Evolutionary conservation across 495 filamentous ascomycete genomes (phyloP), one percentile per base, ranked within the genome.

Genomic region (Aspergillus olivimuriae): DNA sequence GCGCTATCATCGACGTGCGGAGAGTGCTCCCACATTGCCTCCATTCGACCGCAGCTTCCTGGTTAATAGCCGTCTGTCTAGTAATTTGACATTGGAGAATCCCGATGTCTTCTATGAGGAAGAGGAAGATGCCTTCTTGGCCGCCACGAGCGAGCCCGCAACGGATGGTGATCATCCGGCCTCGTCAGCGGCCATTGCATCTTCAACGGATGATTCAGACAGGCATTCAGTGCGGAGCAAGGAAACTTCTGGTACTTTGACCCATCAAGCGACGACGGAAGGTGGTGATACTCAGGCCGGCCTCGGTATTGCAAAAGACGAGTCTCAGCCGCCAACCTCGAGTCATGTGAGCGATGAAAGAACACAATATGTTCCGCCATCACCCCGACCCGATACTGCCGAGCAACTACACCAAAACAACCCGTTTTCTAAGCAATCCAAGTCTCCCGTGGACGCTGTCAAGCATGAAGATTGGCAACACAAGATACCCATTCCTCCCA

Each of bases 21-120:
- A 96, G 61, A 95, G 90, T 63, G 89, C 92, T 8, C 92, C 92
- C 4, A 87, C 85, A 52, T 80, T 95, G 74, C 81, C 80, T 33
- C 82, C 89, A 5, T 88, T 95, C 51, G 89, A 91, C 43, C 75
- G 75, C 39, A 75, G 72, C 20, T 65, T 77, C 34, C 74, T 84
- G 30, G 78, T 70, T 35, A 83, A 74, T 57, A 81, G 74, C 52
- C 82, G 67, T 8, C 73, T 85, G 39, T 79, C 73, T 23, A 88
- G 75, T 52, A 81, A 73, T 51, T 80, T 80, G 0, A 81, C 80
- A 4, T 81, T 88, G 75, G 84, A 83, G 15, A 72, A 75, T 54
- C 72, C 70, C 11, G 92, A 96, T 62, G 92, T 95, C 4, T 94
- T 95, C 48, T 89, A 95, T 58, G 92, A 95, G 62, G 92, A 98